Percentiles rank a stretch among this genome's conserved stretches.
phyloP scores from a whole-genome alignment of 2,329 filamentous ascomycete genomes.

The Pezicula carpinea region DNA sequence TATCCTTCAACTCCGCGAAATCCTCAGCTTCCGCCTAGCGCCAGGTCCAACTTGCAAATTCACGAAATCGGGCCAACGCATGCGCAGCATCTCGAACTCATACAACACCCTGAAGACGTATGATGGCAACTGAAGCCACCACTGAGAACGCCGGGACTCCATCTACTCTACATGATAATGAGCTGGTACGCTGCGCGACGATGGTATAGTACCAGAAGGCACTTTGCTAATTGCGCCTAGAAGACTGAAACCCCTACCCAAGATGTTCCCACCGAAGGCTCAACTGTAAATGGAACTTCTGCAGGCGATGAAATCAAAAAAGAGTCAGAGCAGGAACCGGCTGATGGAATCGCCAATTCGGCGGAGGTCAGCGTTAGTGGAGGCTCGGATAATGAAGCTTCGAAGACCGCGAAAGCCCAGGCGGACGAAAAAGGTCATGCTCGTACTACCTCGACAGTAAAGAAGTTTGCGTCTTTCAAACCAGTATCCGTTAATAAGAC shows the following conservation, averaged over 20 bases:
- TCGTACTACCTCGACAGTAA: slow-evolving; percentile 55
- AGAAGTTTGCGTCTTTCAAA: slow-evolving; percentile 78
- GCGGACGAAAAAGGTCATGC: slow-evolving; percentile 55
- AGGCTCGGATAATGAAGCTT: slow-evolving; percentile 72
- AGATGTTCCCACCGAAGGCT: slow-evolving; percentile 36
- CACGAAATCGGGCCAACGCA: slow-evolving; percentile 24
- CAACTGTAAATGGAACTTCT: slow-evolving; percentile 42
- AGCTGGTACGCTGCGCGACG: slow-evolving; percentile 23
- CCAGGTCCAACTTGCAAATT: slow-evolving; percentile 16
- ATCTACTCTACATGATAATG: slow-evolving; percentile 24
- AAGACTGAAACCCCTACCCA: slow-evolving; percentile 45
- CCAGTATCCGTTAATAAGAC: slow-evolving; percentile 81
- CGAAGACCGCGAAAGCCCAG: slow-evolving; percentile 49
- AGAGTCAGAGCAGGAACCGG: slow-evolving; percentile 43
- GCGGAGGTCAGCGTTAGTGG: slow-evolving; percentile 66
- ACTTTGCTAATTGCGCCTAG: slow-evolving; percentile 23
- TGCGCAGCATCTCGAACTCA: slow-evolving; percentile 27
- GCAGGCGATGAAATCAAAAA: slow-evolving; percentile 48
- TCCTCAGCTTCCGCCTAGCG: not conserved
- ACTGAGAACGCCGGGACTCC: slow-evolving; percentile 39
- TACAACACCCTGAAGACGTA: slow-evolving; percentile 43
- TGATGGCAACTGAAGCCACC: slow-evolving; percentile 61
- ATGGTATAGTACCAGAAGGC: not conserved
- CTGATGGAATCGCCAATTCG: slow-evolving; percentile 57
- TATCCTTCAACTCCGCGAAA: not conserved